phyloP scores from a whole-genome alignment of 768 basidiomycete genomes.

The Trametes meyenii region DNA sequence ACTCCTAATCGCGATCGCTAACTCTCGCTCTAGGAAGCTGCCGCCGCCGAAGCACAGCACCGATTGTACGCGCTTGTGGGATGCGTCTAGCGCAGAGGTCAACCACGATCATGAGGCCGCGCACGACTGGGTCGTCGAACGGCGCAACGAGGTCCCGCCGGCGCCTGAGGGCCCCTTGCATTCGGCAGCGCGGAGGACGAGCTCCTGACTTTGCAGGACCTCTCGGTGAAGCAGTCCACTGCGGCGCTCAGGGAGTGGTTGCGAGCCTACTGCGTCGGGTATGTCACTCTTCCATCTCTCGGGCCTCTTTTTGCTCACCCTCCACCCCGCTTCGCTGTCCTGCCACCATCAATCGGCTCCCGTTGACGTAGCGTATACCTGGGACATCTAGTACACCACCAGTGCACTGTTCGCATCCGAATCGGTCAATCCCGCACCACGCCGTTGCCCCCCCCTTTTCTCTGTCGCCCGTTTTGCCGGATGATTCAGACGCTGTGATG shows the following conservation, averaged over 20 bases:
- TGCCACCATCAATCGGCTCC: too few relatives aligned
- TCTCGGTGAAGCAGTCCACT: constrained; percentile 19
- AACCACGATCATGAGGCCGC: constrained; percentile 39
- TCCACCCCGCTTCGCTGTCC: too few relatives aligned
- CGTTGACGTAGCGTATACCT: too few relatives aligned
- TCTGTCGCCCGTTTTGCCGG: not conserved
- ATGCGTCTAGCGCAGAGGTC: constrained; percentile 34
- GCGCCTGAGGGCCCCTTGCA: not conserved
- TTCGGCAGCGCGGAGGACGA: not conserved
- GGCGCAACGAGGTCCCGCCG: constrained; percentile 16
- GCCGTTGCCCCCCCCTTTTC: too few relatives aligned
- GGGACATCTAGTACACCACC: constrained; percentile 78
- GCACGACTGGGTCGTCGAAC: constrained; percentile 23
- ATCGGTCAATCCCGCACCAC: constrained; percentile 68
- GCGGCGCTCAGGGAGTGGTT: constrained; percentile 53
- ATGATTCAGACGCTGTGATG: not conserved
- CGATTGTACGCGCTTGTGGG: constrained; percentile 47
- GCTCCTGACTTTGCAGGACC: constrained; percentile 2
- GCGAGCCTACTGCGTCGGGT: constrained; percentile 53
- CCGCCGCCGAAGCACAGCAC: constrained; percentile 34
- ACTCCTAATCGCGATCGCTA: not conserved
- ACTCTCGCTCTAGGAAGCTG: constrained; percentile 42
- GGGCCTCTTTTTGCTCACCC: too few relatives aligned
- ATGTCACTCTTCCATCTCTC: constrained; percentile 20
- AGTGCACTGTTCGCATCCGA: constrained; percentile 65